Evolutionary conservation across 495 filamentous ascomycete species (phyloP), one percentile per base, ranked within the genome.

Genomic region (Neurospora pannonica): DNA sequence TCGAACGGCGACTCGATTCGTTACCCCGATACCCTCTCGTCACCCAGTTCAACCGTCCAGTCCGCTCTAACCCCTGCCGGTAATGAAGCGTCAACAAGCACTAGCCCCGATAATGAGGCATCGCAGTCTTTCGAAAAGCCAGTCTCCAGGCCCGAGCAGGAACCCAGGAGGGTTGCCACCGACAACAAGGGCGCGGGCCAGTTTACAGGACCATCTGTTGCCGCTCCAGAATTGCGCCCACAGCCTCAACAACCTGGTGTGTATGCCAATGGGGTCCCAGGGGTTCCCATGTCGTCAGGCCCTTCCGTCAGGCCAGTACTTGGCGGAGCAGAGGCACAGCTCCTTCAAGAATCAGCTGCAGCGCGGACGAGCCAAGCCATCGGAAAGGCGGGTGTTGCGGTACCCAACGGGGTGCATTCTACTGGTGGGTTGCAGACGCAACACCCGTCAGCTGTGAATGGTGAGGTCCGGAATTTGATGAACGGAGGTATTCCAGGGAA

Each of bases 61-160:
- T 83, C 82, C 17, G 79, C 81, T 39, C 79, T 80, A 4, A 85
- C 83, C 4, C 83, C 84, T 4, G 79, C 74, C 2, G 74, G 82
- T 3, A 83, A 85, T 82, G 80, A 85, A 54, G 79, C 77, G 0
- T 84, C 87, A 1, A 83, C 86, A 2, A 85, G 87, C 74, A 88
- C 88, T 3, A 88, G 86, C 73, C 86, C 88, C 1, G 87, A 88
- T 75, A 84, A 85, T 69, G 88, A 89, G 46, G 81, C 80, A 38
- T 80, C 84, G 36, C 80, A 85, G 76, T 81, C 81, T 77, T 43
- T 78, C 43, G 80, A 82, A n/a, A 76, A 39, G 69, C 54, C 54
- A 62, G 24, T 62, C 24, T 62, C 24, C 24, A 62, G 54, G 24
- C 54, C 54, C 54, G 54, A 62, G 5, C 54, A 62, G 24, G 54